Evolutionary conservation across 768 basidiomycete species (phyloP).

Genomic region (Mycena floridula): DNA sequence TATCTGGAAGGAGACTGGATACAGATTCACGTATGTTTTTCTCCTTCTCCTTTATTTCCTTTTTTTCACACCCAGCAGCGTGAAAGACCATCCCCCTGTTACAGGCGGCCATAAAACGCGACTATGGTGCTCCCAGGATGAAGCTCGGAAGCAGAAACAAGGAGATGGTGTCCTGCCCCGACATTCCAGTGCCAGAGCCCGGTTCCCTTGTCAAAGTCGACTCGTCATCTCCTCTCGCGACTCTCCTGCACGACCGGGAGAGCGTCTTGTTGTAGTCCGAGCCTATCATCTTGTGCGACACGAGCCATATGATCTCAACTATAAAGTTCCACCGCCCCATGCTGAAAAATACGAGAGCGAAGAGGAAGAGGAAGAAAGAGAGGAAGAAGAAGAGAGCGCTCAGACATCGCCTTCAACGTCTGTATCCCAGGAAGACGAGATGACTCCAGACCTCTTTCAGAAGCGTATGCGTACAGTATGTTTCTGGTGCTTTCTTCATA

Average conservation of each 20-base stretch:
- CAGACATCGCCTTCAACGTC: not conserved
- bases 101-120: conserved; percentile 44
- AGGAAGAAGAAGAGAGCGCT: conserved; percentile 1
- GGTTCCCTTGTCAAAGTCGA: conserved; percentile 39
- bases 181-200: conserved; percentile 30
- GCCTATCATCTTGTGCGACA: not conserved
- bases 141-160: conserved; percentile 29
- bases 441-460: conserved; percentile 5
- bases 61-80: conserved; percentile 19
- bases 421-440: not conserved
- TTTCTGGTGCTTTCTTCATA: not conserved
- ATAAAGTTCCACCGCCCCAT: not conserved
- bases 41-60: conserved; percentile 3
- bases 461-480: conserved; percentile 2
- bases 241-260: conserved; percentile 7
- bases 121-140: conserved; percentile 47
- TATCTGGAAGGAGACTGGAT: conserved; percentile 43
- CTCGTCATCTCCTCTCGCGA: conserved; percentile 41
- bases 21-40: conserved; percentile 39
- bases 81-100: conserved; percentile 43
- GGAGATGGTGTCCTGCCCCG: conserved; percentile 27
- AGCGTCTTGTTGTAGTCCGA: conserved; percentile 2
- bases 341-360: conserved; percentile 11
- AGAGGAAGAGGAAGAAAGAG: conserved; percentile 22
- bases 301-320: not conserved